A percentile compares a stretch with the other conserved stretches of the same genome.
Evolutionary conservation across 148 eudicot species (phyloP).

Genomic region (Cornus controversa): DNA sequence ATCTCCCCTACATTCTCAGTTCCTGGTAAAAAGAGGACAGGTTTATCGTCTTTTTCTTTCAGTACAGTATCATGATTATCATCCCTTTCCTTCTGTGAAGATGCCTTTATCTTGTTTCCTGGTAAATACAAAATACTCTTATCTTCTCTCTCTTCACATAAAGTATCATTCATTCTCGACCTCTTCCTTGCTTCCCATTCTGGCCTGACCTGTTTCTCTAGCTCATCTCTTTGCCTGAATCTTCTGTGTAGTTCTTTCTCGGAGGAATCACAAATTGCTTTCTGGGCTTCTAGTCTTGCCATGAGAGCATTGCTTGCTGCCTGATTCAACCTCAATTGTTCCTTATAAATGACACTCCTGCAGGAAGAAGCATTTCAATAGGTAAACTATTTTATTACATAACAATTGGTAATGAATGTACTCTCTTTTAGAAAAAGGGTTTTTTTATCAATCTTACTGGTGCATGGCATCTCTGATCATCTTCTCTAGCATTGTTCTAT

Average conservation of each 20-base stretch:
- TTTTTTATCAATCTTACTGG: slow-evolving; percentile 58
- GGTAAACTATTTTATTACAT: not conserved
- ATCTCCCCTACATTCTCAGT: not conserved
- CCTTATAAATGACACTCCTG: slow-evolving; percentile 90
- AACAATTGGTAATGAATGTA: not conserved
- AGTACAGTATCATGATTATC: not conserved
- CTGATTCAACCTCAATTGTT: slow-evolving; percentile 81
- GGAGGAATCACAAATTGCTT: slow-evolving; percentile 76
- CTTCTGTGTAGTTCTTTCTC: slow-evolving; percentile 78
- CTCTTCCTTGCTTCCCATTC: slow-evolving; percentile 77
- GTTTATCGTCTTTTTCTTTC: not conserved
- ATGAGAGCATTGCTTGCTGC: slow-evolving; percentile 77
- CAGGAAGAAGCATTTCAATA: not conserved
- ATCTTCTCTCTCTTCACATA: slow-evolving; percentile 45
- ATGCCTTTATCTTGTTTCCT: slow-evolving; percentile 19
- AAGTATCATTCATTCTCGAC: slow-evolving; percentile 57
- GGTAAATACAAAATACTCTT: slow-evolving; percentile 34
- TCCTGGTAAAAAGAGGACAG: slow-evolving; percentile 24
- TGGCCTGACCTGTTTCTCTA: slow-evolving; percentile 65
- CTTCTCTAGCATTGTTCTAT: slow-evolving; percentile 78
- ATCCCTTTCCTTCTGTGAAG: slow-evolving; percentile 6
- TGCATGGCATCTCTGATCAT: slow-evolving; percentile 98
- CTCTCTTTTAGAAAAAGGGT: not conserved
- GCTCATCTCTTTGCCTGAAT: slow-evolving; percentile 68
- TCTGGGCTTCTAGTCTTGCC: slow-evolving; percentile 98